phyloP scores from a whole-genome alignment of 139 green algal species.

The Chlamydomonas sphaeroides region DNA sequence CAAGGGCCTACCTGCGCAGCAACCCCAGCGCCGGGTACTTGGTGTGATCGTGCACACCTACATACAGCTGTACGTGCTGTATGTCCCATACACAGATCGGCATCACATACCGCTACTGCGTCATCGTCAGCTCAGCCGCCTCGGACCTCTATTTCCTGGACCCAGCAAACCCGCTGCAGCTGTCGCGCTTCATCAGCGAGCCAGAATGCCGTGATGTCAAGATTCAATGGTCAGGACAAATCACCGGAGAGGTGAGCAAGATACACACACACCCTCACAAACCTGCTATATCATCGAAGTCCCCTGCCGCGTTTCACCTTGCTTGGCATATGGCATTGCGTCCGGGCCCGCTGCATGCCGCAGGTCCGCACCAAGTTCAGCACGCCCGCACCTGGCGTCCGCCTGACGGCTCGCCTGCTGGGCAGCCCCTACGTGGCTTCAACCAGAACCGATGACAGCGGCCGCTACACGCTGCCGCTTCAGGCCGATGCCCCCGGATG shows the following conservation, averaged over 20 bases:
- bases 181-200: not conserved
- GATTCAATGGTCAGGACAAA: not conserved
- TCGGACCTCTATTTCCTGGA: not conserved
- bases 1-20: too few relatives aligned
- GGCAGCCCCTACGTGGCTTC: not conserved
- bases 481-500: not conserved
- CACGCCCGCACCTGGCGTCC: not conserved
- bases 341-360: too few relatives aligned
- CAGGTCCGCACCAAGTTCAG: not conserved
- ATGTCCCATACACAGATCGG: not conserved
- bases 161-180: not conserved
- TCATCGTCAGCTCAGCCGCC: not conserved
- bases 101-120: not conserved
- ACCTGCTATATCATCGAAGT: too few relatives aligned
- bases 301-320: too few relatives aligned
- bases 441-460: not conserved
- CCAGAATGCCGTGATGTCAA: not conserved
- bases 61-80: too few relatives aligned
- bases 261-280: too few relatives aligned
- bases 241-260: conserved; percentile 1
- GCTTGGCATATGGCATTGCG: too few relatives aligned
- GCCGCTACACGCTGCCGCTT: not conserved
- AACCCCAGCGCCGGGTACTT: too few relatives aligned
- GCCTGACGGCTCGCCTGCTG: not conserved
- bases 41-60: too few relatives aligned